Conservation (phyloP, 1,284 basidiomycete species). For the Waitea zeae region DNA sequence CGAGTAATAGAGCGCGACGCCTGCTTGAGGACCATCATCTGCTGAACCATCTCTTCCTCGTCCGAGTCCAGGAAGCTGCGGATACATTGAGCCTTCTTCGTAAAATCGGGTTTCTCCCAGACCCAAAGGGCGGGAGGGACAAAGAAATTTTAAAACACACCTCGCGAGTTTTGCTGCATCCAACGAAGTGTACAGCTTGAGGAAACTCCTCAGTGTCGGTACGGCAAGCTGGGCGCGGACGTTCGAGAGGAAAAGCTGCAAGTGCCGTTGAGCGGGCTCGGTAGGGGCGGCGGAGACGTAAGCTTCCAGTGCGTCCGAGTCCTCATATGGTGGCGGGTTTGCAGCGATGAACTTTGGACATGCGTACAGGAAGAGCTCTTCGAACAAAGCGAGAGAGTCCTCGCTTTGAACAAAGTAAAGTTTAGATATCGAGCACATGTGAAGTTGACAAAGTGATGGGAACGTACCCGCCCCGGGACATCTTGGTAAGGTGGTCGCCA, state of each 20-base stretch:
- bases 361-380: conserved; percentile 89
- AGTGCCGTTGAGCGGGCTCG: conserved; percentile 77
- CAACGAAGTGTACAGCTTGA: conserved; percentile 91
- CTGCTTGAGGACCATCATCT: conserved; percentile 95
- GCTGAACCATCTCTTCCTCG: conserved; percentile 89
- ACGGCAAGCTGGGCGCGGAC: conserved; percentile 65
- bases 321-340: conserved; percentile 88
- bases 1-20: conserved; percentile 61
- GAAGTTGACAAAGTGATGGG: no score
- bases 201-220: conserved; percentile 77
- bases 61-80: conserved; percentile 72
- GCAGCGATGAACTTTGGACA: conserved; percentile 95
- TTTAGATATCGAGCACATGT: no score
- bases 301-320: conserved; percentile 43
- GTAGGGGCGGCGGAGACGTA: conserved; percentile 28
- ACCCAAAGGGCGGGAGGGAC: no score
- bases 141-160: neutral
- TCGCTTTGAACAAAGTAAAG: no score
- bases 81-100: no score
- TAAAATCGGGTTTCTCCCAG: neutral
- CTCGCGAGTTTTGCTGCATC: conserved; percentile 81
- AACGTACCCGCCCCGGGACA: conserved; percentile 70
- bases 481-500: conserved; percentile 78
- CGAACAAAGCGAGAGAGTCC: conserved; percentile 72
- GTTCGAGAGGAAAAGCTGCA: conserved; percentile 69